A percentile compares a stretch with the other conserved stretches of the same genome.
These are phyloP conservation scores for Ganoderma leucocontextum DNA, from an alignment of 1,284 basidiomycete genomes.

Conservation along the genomic window DNA sequence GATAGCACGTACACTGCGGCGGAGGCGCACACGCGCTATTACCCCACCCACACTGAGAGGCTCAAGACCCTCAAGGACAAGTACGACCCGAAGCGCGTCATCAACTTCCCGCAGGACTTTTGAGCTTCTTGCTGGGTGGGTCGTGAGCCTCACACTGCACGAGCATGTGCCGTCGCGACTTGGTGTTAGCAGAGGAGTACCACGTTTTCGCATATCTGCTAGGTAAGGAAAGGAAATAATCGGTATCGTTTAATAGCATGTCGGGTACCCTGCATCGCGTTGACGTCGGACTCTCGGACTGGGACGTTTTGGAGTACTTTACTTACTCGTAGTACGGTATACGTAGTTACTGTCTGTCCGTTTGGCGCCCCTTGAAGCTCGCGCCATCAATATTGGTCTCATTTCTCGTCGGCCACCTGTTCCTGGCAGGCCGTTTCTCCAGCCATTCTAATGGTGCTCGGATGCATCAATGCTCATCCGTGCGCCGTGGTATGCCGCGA, in stretches of 20 bases:
- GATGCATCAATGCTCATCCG: background rate
- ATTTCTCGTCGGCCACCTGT: background rate
- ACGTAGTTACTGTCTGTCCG: no score
- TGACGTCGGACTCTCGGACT: no score
- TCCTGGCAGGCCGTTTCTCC: background rate
- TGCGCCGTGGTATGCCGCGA: background rate
- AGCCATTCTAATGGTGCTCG: background rate
- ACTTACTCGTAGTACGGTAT: no score
- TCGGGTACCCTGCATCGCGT: no score
- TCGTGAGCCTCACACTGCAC: no score
- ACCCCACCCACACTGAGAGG: slow-evolving; percentile 17
- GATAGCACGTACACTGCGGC: slow-evolving; percentile 24
- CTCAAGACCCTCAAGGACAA: slow-evolving; percentile 18
- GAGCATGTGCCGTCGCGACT: background rate
- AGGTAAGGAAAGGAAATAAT: background rate
- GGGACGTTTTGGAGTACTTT: no score
- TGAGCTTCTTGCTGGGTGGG: background rate
- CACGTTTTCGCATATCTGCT: background rate
- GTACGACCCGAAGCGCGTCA: slow-evolving; percentile 23
- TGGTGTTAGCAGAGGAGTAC: background rate
- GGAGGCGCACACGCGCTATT: slow-evolving; percentile 20
- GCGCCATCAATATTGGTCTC: background rate
- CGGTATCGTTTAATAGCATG: no score
- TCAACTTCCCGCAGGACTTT: slow-evolving; percentile 23
- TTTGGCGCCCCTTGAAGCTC: no score